Conservation (phyloP, 2,329 filamentous ascomycete species). For the Talaromyces sp. region DNA sequence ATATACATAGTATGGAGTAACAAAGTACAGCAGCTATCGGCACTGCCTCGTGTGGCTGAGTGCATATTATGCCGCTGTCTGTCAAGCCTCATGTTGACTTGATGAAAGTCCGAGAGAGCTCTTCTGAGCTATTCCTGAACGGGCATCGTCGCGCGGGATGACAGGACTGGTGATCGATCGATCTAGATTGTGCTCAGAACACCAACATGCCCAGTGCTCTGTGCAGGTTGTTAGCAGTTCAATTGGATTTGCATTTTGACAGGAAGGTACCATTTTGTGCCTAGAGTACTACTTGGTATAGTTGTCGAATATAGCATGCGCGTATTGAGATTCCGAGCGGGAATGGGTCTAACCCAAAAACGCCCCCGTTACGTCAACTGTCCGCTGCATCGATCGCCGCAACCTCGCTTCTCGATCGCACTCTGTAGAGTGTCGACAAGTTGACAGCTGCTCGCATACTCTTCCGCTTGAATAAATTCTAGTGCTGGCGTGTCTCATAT, state of each 20-base stretch:
- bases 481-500: neutral
- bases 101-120: neutral
- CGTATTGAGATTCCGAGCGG: neutral
- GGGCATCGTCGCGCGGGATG: neutral
- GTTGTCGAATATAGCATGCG: neutral
- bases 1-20: no score
- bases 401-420: neutral
- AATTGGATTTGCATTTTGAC: neutral
- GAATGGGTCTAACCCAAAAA: neutral
- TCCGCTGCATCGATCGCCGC: neutral
- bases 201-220: neutral
- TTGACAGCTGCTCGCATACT: neutral
- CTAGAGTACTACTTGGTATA: no score
- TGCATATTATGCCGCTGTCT: neutral
- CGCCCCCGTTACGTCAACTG: constrained; percentile 8
- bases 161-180: neutral
- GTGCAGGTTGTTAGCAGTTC: neutral
- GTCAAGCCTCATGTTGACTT: neutral
- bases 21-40: neutral
- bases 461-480: neutral
- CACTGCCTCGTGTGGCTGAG: constrained; percentile 2
- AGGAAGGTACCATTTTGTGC: neutral
- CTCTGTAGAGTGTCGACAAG: neutral
- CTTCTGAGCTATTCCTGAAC: neutral
- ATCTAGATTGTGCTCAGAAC: neutral